phyloP scores from a whole-genome alignment of 805 yeast genomes.

The Candida easanensis region DNA sequence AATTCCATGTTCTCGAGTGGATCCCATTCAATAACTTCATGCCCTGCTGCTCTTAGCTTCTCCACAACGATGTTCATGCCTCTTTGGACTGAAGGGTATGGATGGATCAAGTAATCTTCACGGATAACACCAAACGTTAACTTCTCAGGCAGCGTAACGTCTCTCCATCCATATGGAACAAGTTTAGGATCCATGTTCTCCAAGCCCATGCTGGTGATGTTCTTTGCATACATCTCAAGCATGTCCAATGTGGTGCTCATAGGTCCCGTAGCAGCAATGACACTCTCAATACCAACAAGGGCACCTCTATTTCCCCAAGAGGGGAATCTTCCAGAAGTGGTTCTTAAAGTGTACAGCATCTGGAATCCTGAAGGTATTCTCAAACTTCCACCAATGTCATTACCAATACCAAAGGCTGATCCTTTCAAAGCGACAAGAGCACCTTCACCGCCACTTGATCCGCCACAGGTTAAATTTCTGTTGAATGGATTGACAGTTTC shows the following conservation, averaged over 20 bases:
- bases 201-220: conserved; percentile 36
- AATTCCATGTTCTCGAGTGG: conserved; percentile 37
- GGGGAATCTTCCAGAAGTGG: conserved; percentile 44
- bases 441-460: conserved; percentile 55
- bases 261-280: conserved; percentile 49
- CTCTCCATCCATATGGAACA: conserved; percentile 41
- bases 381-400: conserved; percentile 52
- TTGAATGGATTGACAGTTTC: conserved; percentile 46
- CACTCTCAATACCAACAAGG: conserved; percentile 30
- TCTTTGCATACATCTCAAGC: conserved; percentile 33
- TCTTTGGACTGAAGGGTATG: conserved; percentile 48
- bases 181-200: conserved; percentile 37
- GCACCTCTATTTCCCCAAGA: conserved; percentile 22
- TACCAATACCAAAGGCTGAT: conserved; percentile 51
- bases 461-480: conserved; percentile 44
- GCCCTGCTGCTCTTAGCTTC: conserved; percentile 41
- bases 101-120: conserved; percentile 43
- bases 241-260: conserved; percentile 37
- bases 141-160: conserved; percentile 33
- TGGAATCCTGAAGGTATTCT: conserved; percentile 45
- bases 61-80: conserved; percentile 37
- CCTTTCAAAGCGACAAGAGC: conserved; percentile 44
- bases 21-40: conserved; percentile 48
- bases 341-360: conserved; percentile 41
- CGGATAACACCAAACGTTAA: conserved; percentile 39